phyloP scores from a whole-genome alignment of 2,329 filamentous ascomycete species.

The Hawksworthiomyces lignivorus region DNA sequence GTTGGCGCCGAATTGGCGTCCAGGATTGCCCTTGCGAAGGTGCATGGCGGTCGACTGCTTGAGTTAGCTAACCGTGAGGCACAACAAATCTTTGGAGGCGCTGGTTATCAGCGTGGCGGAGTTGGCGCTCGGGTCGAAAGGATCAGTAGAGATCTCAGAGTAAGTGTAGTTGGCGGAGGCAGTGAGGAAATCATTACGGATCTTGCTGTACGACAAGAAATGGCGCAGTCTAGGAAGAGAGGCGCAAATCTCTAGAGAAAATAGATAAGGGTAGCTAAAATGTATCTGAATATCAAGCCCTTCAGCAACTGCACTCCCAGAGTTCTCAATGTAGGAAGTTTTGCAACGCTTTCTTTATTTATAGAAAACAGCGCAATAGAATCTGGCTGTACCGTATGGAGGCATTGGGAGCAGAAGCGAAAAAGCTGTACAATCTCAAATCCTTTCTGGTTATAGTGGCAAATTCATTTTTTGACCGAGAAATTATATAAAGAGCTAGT shows the following conservation, averaged over 20 bases:
- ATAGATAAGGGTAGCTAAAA: too few relatives aligned
- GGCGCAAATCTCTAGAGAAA: conserved; percentile 14
- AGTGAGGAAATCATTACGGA: conserved; percentile 49
- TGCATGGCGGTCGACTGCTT: conserved; percentile 40
- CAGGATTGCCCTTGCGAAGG: conserved; percentile 31
- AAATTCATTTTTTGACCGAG: too few relatives aligned
- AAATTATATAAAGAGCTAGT: too few relatives aligned
- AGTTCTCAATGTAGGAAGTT: too few relatives aligned
- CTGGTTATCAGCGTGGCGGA: conserved; percentile 41
- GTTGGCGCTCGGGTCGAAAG: conserved; percentile 43
- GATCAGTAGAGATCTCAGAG: conserved; percentile 43
- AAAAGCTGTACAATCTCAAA: too few relatives aligned
- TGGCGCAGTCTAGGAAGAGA: conserved; percentile 5
- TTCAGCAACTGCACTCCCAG: too few relatives aligned
- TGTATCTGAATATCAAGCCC: too few relatives aligned
- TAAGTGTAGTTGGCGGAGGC: conserved; percentile 45
- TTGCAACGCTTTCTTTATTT: not conserved
- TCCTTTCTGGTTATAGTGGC: too few relatives aligned
- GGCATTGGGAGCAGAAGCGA: too few relatives aligned
- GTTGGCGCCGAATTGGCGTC: conserved; percentile 26
- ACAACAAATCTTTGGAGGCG: conserved; percentile 46
- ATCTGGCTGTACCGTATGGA: too few relatives aligned
- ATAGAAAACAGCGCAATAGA: not conserved
- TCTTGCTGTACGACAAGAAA: conserved; percentile 42
- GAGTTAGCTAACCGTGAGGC: conserved; percentile 44